Base-by-base conservation (phyloP, 805 yeast species). In the Candida chilensis region DNA sequence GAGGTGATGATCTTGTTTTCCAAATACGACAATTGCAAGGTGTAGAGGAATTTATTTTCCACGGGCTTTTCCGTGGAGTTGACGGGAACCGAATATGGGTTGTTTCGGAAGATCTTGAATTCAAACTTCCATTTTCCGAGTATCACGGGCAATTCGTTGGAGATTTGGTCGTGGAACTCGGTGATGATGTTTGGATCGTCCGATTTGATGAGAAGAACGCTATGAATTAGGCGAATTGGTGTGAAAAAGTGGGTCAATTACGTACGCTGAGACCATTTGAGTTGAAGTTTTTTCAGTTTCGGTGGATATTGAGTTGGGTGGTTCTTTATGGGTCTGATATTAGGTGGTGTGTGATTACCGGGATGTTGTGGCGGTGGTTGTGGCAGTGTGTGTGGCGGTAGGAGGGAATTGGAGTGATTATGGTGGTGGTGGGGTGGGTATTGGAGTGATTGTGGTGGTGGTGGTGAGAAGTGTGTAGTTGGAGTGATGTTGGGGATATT, bases 61-160 rank as follows among this genome's bases (percentile, higher is more conserved):
- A 54, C 50, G 1, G 66, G 49, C 5, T 55, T 45, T 2, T 47
- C 50, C 1, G 47, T 48, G 15, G 43, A 27, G 13, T 49, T 57
- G 4, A 60, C 64, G 1, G 74, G 72, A 19, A 58, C 51, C 13
- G 74, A 58, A 55, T 60, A 56, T 40, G 72, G 50, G 60, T 80
- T 83, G 41, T 75, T 78, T 20, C 82, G 54, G 48, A 75, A 82
- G 21, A 84, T 71, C 42, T 71, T 77, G 39, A 81, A 64, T 30
- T 71, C 82, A 41, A 81, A 76, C 25, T 59, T 61, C 94, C 94
- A 83, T 27, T 74, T 65, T 3, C 68, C 86, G 17, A 69, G 55
- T 2, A 66, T 44, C 12, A 67, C 60, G 2, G 92, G 88, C 11
- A 78, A 60, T 37, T 75, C 77, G 41, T 79, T 79, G 4, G 80